Percentiles rank a stretch among this genome's conserved stretches.
These are phyloP conservation scores for Camelina hispida DNA, from an alignment of 345 rosid genomes.

Conservation along the genomic window DNA sequence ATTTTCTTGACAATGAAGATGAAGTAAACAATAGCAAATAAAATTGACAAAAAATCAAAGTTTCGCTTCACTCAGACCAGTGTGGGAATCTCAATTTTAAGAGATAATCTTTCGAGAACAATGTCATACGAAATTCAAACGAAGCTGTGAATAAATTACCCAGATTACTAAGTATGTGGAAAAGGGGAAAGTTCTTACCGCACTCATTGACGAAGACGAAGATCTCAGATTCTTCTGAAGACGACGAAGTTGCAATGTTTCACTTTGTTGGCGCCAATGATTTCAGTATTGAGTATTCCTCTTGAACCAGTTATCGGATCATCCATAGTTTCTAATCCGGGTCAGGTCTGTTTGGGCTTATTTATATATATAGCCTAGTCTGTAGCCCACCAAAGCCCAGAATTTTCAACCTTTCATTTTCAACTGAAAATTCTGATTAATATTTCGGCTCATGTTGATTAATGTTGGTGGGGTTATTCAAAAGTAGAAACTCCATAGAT, in stretches of 20 bases:
- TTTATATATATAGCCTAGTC: background rate
- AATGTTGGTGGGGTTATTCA: no score
- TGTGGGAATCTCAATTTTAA: background rate
- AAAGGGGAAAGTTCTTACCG: background rate
- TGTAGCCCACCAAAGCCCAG: background rate
- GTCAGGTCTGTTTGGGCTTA: background rate
- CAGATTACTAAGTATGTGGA: background rate
- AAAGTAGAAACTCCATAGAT: no score
- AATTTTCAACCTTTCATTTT: background rate
- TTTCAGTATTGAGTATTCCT: background rate
- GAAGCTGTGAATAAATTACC: background rate
- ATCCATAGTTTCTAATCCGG: slow-evolving; percentile 10
- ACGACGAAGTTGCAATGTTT: slow-evolving; percentile 13
- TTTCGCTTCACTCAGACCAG: background rate
- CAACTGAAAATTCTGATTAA: no score
- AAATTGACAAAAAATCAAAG: background rate
- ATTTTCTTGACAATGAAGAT: background rate
- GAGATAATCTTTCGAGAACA: background rate
- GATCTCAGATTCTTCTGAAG: background rate
- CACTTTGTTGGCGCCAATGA: slow-evolving; percentile 26
- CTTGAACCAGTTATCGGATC: slow-evolving; percentile 12
- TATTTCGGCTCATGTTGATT: no score
- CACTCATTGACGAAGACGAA: background rate
- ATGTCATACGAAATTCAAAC: background rate
- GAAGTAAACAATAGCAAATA: background rate